Evolutionary conservation across 2,329 filamentous ascomycete genomes (phyloP).

Genomic region (Plectosphaerella cucumerina): DNA sequence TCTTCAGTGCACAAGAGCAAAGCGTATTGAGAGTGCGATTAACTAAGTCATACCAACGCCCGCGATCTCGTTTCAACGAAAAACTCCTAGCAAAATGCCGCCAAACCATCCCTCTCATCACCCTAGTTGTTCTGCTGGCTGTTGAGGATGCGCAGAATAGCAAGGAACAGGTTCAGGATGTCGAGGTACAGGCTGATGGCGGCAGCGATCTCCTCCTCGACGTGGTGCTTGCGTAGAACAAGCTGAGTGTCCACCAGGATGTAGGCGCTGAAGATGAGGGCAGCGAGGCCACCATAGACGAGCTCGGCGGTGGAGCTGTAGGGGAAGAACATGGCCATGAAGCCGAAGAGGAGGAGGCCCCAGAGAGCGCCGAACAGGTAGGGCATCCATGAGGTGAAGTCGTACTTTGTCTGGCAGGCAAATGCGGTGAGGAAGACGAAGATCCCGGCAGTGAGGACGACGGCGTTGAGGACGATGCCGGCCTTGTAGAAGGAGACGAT

Average conservation of each 20-base stretch:
- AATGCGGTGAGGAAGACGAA: conserved; percentile 80
- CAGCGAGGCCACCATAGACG: conserved; percentile 75
- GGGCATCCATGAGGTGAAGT: conserved; percentile 96
- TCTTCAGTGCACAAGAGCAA: too few species aligned
- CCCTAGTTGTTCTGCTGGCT: conserved; percentile 83
- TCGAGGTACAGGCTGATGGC: conserved; percentile 94
- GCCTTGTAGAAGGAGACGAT: conserved; percentile 88
- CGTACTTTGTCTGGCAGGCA: conserved; percentile 95
- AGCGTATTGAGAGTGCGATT: not conserved
- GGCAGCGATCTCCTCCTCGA: conserved; percentile 96
- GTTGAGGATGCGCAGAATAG: conserved; percentile 93
- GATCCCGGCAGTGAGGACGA: conserved; percentile 80
- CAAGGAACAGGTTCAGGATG: conserved; percentile 94
- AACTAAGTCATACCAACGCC: not conserved
- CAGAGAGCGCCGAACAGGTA: conserved; percentile 90
- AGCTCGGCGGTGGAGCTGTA: conserved; percentile 78
- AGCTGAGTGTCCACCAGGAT: conserved; percentile 96
- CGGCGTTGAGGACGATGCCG: conserved; percentile 81
- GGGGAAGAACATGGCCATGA: conserved; percentile 88
- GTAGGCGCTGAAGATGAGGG: conserved; percentile 89
- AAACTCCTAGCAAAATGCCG: not conserved
- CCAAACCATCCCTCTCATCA: not conserved
- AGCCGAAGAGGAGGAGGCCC: conserved; percentile 87
- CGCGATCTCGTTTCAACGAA: not conserved
- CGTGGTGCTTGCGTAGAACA: conserved; percentile 91